Evolutionary conservation across 2,329 filamentous ascomycete genomes (phyloP), one percentile per base, ranked within the genome.

Genomic region (Epichloe aotearoae): DNA sequence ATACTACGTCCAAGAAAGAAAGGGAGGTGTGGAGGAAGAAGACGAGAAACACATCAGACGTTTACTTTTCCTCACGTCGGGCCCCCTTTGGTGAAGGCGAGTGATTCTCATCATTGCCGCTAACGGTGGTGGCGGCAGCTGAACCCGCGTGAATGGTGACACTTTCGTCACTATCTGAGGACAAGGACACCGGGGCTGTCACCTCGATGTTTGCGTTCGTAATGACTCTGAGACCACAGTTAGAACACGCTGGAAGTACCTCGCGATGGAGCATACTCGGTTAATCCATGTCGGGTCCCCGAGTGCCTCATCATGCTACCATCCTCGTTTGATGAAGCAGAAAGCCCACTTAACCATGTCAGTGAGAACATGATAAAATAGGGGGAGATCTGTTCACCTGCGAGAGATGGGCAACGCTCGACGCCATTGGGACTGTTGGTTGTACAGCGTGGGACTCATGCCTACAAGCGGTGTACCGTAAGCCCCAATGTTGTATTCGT

Each of bases 401-500:
- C 66, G 63, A 37, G 57, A 59, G 26, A 57, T 54, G 12, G 61
- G 61, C 46, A 61, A 50, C 12, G 57, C 59, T 50, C 66, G 67
- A 47, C 64, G 62, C 61, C 68, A 68, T 52, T 70, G 65, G 30
- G 64, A 59, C 49, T 67, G 64, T 46, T 67, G 62, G 47, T 60
- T 61, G 56, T 67, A 66, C 60, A 69, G 44, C 30, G 62, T 62
- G 39, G 67, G 62, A 53, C 62, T 74, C 59, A 81, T 70, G 15
- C 79, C 75, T 47, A 83, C 77, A 53, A 77, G 73, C 45, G 77
- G 72, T 53, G 79, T 82, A 54, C 81, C 81, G 58, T 84, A 84
- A 42, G 81, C 81, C 52, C 81, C 79, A 54, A 83, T 82, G 60
- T 90, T 90, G 70, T 97, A 97, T 72, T 97, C 93, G 52, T 93